Evolutionary conservation across 495 filamentous ascomycete species (phyloP).

Genomic region (Penicillium antarcticum): DNA sequence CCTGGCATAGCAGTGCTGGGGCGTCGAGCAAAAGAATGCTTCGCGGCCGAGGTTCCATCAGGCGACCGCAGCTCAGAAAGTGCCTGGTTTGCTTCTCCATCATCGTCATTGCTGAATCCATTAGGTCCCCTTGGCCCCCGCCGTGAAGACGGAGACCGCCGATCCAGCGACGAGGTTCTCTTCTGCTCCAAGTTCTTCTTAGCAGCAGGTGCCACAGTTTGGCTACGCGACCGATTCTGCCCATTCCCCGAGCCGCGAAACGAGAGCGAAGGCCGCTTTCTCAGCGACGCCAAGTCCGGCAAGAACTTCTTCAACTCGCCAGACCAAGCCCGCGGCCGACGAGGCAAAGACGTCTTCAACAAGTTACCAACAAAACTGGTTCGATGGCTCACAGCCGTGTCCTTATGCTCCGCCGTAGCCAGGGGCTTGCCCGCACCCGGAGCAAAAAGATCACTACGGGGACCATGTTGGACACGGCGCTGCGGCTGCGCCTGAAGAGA

Average conservation of each 20-base stretch:
- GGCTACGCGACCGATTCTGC: slow-evolving; percentile 28
- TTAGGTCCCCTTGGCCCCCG: background rate
- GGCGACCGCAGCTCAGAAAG: slow-evolving; percentile 30
- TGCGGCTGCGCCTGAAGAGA: slow-evolving; percentile 1
- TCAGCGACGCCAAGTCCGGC: slow-evolving; percentile 42
- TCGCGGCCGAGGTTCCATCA: slow-evolving; percentile 27
- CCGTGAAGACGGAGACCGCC: background rate
- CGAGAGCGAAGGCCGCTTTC: slow-evolving; percentile 48
- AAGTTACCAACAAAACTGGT: slow-evolving; percentile 40
- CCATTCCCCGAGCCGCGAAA: slow-evolving; percentile 27
- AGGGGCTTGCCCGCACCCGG: background rate
- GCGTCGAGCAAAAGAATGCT: slow-evolving; percentile 31
- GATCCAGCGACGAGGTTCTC: slow-evolving; percentile 12
- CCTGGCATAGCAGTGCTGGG: slow-evolving; percentile 22
- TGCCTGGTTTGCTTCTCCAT: slow-evolving; percentile 17
- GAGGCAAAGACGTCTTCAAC: slow-evolving; percentile 36
- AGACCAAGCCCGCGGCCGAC: slow-evolving; percentile 39
- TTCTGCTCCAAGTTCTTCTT: slow-evolving; percentile 1
- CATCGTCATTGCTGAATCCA: slow-evolving; percentile 7
- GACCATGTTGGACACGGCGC: slow-evolving; percentile 9
- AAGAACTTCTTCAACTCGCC: slow-evolving; percentile 42
- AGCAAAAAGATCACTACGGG: slow-evolving; percentile 14
- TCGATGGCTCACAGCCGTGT: slow-evolving; percentile 17
- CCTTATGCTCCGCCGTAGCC: background rate
- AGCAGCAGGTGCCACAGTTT: slow-evolving; percentile 15